Conservation (phyloP, 208 protist species). For the Leishmania braziliensis region DNA sequence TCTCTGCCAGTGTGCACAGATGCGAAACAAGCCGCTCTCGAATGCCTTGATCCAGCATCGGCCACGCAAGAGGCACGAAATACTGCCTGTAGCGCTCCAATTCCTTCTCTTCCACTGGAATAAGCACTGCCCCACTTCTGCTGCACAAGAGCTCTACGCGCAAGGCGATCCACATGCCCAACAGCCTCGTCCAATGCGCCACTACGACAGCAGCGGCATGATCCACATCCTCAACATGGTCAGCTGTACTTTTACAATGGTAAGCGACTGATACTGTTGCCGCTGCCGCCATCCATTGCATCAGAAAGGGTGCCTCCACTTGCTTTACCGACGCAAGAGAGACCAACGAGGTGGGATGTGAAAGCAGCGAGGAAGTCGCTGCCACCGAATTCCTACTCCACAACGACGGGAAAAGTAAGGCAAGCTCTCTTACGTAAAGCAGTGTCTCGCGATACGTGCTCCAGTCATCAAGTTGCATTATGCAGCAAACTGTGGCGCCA, state of each 20-base stretch:
- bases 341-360: background rate
- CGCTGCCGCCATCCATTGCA: slow-evolving; percentile 1
- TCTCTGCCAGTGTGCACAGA: background rate
- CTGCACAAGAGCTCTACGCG: background rate
- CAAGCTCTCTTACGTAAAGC: slow-evolving; percentile 7
- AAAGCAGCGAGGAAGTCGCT: background rate
- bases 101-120: background rate
- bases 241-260: background rate
- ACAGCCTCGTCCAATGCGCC: slow-evolving; percentile 5
- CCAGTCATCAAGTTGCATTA: slow-evolving; percentile 8
- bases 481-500: background rate
- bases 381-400: background rate
- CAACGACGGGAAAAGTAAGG: slow-evolving; percentile 4
- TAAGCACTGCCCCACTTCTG: background rate
- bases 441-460: slow-evolving; percentile 15
- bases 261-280: background rate
- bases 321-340: background rate
- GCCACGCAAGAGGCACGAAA: slow-evolving; percentile 18
- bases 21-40: background rate
- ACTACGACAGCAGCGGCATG: background rate
- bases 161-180: slow-evolving; percentile 16
- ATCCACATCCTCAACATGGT: background rate
- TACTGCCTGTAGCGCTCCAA: slow-evolving; percentile 12
- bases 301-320: slow-evolving; percentile 6
- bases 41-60: slow-evolving; percentile 1